phyloP scores from a whole-genome alignment of 164 flowering plant species.

The Vitis cinerea region DNA sequence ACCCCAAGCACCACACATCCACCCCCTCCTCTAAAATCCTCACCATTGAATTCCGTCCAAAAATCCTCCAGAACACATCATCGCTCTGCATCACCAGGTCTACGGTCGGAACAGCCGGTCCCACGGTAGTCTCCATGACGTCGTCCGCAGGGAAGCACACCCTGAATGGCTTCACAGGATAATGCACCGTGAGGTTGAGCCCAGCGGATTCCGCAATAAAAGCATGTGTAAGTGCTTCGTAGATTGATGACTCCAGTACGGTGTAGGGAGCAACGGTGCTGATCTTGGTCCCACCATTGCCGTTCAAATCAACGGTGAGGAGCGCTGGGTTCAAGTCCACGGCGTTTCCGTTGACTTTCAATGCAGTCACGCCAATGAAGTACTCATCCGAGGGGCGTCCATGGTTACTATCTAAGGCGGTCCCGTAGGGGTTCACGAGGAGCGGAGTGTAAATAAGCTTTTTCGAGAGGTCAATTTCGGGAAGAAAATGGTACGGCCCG shows the following conservation, averaged over 20 bases:
- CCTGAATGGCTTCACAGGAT: slow-evolving; percentile 22
- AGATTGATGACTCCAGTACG: slow-evolving; percentile 24
- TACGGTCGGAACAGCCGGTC: slow-evolving; percentile 37
- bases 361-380: slow-evolving; percentile 18
- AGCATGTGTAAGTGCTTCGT: slow-evolving; percentile 17
- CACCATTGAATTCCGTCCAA: slow-evolving; percentile 53
- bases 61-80: slow-evolving; percentile 36
- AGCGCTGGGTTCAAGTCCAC: slow-evolving; percentile 7
- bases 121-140: slow-evolving; percentile 18
- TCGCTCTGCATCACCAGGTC: slow-evolving; percentile 42
- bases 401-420: slow-evolving; percentile 3
- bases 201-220: slow-evolving; percentile 24
- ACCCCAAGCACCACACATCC: slow-evolving; percentile 42
- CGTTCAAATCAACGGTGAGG: slow-evolving; percentile 21
- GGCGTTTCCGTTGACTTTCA: slow-evolving; percentile 25
- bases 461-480: slow-evolving; percentile 30
- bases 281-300: slow-evolving; percentile 36
- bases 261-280: slow-evolving; percentile 37
- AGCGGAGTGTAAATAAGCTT: slow-evolving; percentile 37
- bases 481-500: slow-evolving; percentile 33
- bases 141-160: slow-evolving; percentile 18
- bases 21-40: slow-evolving; percentile 12
- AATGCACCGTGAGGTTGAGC: slow-evolving; percentile 8
- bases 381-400: slow-evolving; percentile 28
- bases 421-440: slow-evolving; percentile 17